Base-by-base conservation (phyloP, 352 stramenopile genomes). In the Pythium monospermum region DNA sequence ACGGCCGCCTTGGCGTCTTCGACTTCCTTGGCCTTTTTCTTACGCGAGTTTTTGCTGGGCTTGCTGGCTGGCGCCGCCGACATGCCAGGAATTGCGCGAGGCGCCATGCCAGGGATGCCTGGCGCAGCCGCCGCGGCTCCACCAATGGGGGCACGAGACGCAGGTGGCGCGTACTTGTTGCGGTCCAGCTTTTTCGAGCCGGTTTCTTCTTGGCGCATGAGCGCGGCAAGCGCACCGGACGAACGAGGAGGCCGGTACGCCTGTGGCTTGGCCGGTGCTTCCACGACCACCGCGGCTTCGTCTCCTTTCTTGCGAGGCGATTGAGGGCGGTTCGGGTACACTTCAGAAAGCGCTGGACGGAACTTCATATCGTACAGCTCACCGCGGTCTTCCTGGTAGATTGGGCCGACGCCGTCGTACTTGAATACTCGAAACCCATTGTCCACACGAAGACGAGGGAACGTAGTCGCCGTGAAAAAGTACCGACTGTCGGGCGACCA, bases 371-470 rank as follows among this genome's bases (percentile, higher is more conserved):
- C 89, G 58, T 92, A 96, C 13, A 95, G 68, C 71, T 91, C 83
- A 4, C 50, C 64, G 50, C 85, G 87, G 45, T 80, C 84, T 54
- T 87, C 88, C 65, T 76, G 83, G 73, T 86, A 66, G 59, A 97
- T 85, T 18, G 88, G 88, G 11, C 87, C 89, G 12, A 69, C 71
- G 36, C 97, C 96, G 68, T 99, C 95, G 71, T 99, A 99, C 43
- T 83, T 83, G 73, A 98, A 99, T 4, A 99, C 57, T 63, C 96
- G 92, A 23, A 98, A 91, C 44, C 93, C 92, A 67, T 99, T 99
- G 68, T 99, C 96, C 10, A 99, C 96, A 74, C 98, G 98, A 77
- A 99, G 96, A 37, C 96, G 85, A n/a, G 96, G 96, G 53, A 96
- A 97, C 18, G 92, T 98, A 19, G 96, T 99, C 18, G 89, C 92